Evolutionary conservation across 257 asterid species (phyloP).

Genomic region (Nicotiana obtusifolia): DNA sequence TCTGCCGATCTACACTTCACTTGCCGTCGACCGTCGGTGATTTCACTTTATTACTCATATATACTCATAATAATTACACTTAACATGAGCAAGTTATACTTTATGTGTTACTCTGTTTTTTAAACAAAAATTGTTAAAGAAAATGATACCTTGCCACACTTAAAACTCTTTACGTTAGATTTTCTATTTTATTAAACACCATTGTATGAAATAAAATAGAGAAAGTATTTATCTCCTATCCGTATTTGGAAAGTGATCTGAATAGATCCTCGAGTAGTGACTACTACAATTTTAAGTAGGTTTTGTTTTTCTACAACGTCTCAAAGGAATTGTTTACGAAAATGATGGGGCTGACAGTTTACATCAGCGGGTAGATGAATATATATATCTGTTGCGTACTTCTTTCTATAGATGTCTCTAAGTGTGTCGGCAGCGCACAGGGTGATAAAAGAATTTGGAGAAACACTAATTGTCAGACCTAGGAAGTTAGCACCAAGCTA

Average conservation of each 20-base stretch:
- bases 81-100: not conserved
- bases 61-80: not conserved
- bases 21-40: not conserved
- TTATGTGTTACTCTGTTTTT: not conserved
- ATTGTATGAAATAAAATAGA: not conserved
- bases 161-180: too few species aligned
- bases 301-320: not conserved
- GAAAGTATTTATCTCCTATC: not conserved
- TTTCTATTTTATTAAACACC: not conserved
- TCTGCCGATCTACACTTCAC: not conserved
- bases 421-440: not conserved
- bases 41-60: not conserved
- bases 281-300: not conserved
- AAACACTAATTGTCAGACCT: too few species aligned
- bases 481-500: too few species aligned
- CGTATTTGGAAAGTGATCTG: not conserved
- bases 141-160: not conserved
- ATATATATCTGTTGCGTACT: not conserved
- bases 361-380: not conserved
- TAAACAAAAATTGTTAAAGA: not conserved
- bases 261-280: not conserved
- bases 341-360: not conserved
- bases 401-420: not conserved
- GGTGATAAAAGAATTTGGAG: not conserved
- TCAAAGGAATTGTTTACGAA: not conserved